phyloP scores from a whole-genome alignment of 1,284 basidiomycete species.

The Ganoderma multipileum region DNA sequence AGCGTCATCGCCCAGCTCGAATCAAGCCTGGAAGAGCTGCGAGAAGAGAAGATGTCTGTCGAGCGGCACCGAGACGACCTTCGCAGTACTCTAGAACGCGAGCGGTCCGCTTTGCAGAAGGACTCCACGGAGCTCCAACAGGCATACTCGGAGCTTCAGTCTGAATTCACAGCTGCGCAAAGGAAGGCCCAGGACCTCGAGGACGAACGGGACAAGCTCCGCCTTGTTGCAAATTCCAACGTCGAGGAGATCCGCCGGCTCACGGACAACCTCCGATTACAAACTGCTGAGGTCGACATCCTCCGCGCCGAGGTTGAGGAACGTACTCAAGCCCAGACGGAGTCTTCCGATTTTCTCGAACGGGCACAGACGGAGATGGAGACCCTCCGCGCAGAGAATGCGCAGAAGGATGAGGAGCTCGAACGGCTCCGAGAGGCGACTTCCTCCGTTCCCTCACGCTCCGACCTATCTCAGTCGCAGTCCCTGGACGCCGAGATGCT shows the following conservation, averaged over 20 bases:
- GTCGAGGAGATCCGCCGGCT: slow-evolving; percentile 62
- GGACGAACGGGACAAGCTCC: slow-evolving; percentile 60
- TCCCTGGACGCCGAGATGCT: slow-evolving; percentile 77
- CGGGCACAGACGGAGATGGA: slow-evolving; percentile 74
- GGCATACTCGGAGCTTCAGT: slow-evolving; percentile 66
- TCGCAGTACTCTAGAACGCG: slow-evolving; percentile 54
- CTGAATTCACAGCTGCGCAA: slow-evolving; percentile 61
- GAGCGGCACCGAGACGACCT: slow-evolving; percentile 52
- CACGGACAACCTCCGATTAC: slow-evolving; percentile 47
- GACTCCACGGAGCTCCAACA: slow-evolving; percentile 65
- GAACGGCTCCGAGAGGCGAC: slow-evolving; percentile 55
- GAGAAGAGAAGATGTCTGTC: slow-evolving; percentile 53
- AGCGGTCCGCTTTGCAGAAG: slow-evolving; percentile 53
- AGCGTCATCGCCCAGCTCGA: slow-evolving; percentile 67
- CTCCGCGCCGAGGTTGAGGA: slow-evolving; percentile 59
- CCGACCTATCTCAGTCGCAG: slow-evolving; percentile 39
- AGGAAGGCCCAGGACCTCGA: slow-evolving; percentile 62
- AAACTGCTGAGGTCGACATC: slow-evolving; percentile 57
- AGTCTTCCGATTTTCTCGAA: slow-evolving; percentile 66
- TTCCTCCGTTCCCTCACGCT: slow-evolving; percentile 43
- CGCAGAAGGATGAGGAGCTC: slow-evolving; percentile 68
- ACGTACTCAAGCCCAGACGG: slow-evolving; percentile 55
- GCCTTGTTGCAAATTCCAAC: slow-evolving; percentile 57
- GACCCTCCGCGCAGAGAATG: slow-evolving; percentile 62
- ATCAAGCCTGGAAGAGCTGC: slow-evolving; percentile 57